phyloP scores from a whole-genome alignment of 495 filamentous ascomycete species.

The Penicillium coffeae region DNA sequence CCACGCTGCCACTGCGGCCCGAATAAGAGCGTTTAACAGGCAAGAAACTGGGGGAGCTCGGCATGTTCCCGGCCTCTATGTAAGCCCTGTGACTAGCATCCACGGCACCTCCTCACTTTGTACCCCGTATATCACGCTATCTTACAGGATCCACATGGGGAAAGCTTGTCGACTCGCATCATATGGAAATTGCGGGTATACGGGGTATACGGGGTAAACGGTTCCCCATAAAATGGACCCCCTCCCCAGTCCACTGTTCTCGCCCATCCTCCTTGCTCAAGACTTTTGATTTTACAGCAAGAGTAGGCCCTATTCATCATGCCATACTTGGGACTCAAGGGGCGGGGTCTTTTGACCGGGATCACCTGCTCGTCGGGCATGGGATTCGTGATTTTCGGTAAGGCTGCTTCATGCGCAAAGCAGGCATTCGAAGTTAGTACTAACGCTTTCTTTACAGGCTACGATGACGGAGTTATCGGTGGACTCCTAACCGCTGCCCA shows the following conservation, averaged over 20 bases:
- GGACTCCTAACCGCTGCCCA: conserved; percentile 11
- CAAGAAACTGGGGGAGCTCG: no score
- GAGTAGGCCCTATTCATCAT: not conserved
- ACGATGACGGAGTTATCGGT: conserved; percentile 17
- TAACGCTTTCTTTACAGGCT: conserved; percentile 5
- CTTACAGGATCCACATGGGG: not conserved
- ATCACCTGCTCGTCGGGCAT: conserved; percentile 14
- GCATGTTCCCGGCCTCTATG: no score
- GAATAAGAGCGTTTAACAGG: not conserved
- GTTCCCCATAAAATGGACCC: not conserved
- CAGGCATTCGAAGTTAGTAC: no score
- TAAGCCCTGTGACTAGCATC: no score
- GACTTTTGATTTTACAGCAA: no score
- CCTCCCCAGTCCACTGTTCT: not conserved
- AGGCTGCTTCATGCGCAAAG: not conserved
- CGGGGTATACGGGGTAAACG: not conserved
- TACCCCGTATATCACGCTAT: no score
- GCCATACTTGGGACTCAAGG: conserved; percentile 8
- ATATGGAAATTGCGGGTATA: not conserved
- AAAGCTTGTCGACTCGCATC: not conserved
- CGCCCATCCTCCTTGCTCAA: no score
- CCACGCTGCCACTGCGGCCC: not conserved
- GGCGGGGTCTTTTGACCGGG: conserved; percentile 8
- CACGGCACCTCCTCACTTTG: no score
- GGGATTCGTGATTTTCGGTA: conserved; percentile 17